A percentile compares a stretch with the other conserved stretches of the same genome.
Conservation (phyloP, 208 protist species). For the Trypanosoma theileri region DNA sequence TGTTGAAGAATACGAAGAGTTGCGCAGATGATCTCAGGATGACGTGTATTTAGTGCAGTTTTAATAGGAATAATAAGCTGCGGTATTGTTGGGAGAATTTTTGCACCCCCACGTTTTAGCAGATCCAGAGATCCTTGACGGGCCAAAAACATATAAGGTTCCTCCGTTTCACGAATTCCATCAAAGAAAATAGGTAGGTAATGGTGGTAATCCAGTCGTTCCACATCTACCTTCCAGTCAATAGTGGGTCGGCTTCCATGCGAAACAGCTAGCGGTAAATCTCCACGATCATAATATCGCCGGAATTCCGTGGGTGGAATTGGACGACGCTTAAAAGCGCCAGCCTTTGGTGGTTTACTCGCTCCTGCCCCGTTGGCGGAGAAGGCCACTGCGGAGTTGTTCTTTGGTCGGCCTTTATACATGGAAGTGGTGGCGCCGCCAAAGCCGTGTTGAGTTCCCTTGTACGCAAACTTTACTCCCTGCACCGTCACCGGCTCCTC, state of each 20-base stretch:
- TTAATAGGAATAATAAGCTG: constrained; percentile 99
- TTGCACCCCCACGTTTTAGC: constrained; percentile 93
- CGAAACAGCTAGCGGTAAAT: constrained; percentile 96
- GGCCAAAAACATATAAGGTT: constrained; percentile 98
- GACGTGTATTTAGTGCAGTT: constrained; percentile 98
- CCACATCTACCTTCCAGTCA: constrained; percentile 98
- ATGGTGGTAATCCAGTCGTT: constrained; percentile 99
- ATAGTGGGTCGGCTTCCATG: constrained; percentile 86
- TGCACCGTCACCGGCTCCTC: constrained; percentile 22
- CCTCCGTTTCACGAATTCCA: constrained; percentile 97
- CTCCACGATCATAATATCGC: constrained; percentile 98
- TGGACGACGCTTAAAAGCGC: constrained; percentile 78
- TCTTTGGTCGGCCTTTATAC: constrained; percentile 75
- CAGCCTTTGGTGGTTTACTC: constrained; percentile 79
- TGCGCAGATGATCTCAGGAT: constrained; percentile 96
- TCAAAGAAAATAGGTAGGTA: constrained; percentile 99
- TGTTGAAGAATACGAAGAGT: constrained; percentile 97
- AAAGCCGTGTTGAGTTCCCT: constrained; percentile 66
- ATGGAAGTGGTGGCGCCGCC: constrained; percentile 89
- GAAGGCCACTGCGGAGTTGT: constrained; percentile 65
- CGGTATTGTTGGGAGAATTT: constrained; percentile 98
- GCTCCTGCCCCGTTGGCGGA: constrained; percentile 77
- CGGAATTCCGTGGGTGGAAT: constrained; percentile 96
- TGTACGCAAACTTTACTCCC: constrained; percentile 70
- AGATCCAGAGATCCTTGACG: constrained; percentile 95